Conservation (phyloP, 164 flowering plant species). For the Euptelea pleiosperma region DNA sequence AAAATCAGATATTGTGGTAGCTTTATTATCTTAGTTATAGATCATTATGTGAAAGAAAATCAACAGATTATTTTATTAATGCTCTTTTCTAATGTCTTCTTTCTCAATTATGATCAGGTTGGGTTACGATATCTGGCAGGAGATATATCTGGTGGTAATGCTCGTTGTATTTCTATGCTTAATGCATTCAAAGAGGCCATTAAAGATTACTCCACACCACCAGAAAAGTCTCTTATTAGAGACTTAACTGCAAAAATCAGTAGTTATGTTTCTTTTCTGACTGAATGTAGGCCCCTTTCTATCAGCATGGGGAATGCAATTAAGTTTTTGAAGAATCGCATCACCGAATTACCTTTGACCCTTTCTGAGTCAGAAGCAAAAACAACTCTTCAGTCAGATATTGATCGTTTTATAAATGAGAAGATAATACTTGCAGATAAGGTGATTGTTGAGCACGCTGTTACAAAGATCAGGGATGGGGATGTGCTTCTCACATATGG, state of each 20-base stretch:
- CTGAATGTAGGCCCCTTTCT: conserved; percentile 82
- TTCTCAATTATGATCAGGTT: conserved; percentile 45
- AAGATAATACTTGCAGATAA: conserved; percentile 82
- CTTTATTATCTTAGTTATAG: neutral
- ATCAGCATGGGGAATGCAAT: conserved; percentile 97
- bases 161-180: conserved; percentile 95
- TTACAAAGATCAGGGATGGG: conserved; percentile 83
- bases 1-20: neutral
- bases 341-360: conserved; percentile 57
- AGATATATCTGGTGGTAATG: conserved; percentile 81
- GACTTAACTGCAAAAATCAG: conserved; percentile 80
- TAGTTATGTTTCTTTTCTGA: conserved; percentile 73
- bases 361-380: conserved; percentile 84
- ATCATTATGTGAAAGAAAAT: too few relatives aligned
- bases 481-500: conserved; percentile 93
- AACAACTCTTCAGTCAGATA: conserved; percentile 57
- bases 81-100: conserved; percentile 5
- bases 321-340: conserved; percentile 63
- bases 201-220: conserved; percentile 70
- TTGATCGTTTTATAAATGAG: conserved; percentile 72
- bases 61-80: too few relatives aligned
- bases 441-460: conserved; percentile 83
- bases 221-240: conserved; percentile 62
- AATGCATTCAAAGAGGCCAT: conserved; percentile 76
- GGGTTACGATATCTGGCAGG: conserved; percentile 76